phyloP scores from a whole-genome alignment of 2,329 filamentous ascomycete species.

The Epichloe bromicola region DNA sequence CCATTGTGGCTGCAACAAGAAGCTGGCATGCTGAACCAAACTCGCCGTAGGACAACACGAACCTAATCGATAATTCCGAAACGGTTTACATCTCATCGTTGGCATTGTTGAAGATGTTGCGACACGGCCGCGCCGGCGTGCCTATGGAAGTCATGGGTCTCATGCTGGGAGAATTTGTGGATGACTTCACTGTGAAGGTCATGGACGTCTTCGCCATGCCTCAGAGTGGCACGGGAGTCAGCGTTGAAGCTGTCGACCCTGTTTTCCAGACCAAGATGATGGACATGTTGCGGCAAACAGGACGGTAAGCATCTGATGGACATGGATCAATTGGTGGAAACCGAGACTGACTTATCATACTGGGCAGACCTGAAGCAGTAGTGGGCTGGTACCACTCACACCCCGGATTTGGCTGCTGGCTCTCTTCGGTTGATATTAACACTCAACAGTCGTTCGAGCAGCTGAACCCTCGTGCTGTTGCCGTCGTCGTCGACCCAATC shows the following conservation, averaged over 20 bases:
- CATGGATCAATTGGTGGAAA: background rate
- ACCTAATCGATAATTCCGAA: constrained; percentile 96
- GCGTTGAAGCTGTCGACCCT: constrained; percentile 93
- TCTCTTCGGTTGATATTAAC: constrained; percentile 98
- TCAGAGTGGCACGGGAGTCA: constrained; percentile 94
- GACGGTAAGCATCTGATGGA: constrained; percentile 48
- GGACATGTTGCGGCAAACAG: constrained; percentile 98
- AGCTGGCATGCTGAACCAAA: background rate
- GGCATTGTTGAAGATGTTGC: constrained; percentile 94
- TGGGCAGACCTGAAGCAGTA: constrained; percentile 73
- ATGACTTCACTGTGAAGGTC: constrained; percentile 96
- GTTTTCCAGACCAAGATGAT: constrained; percentile 99
- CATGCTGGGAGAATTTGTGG: constrained; percentile 97
- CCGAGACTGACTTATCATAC: background rate
- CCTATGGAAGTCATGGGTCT: constrained; percentile 99
- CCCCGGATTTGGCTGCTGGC: constrained; percentile 97
- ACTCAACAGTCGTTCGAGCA: constrained; percentile 99
- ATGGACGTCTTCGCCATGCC: constrained; percentile 99
- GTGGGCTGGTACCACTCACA: constrained; percentile 99
- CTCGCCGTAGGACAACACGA: constrained; percentile 62
- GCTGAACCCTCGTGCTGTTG: constrained; percentile 88
- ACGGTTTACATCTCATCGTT: constrained; percentile 98
- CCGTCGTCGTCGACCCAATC: constrained; percentile 95
- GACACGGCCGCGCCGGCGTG: constrained; percentile 91
- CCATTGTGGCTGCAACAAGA: background rate